Base-by-base conservation (phyloP, 202 grass and related monocot genomes). In the Musa balbisiana region DNA sequence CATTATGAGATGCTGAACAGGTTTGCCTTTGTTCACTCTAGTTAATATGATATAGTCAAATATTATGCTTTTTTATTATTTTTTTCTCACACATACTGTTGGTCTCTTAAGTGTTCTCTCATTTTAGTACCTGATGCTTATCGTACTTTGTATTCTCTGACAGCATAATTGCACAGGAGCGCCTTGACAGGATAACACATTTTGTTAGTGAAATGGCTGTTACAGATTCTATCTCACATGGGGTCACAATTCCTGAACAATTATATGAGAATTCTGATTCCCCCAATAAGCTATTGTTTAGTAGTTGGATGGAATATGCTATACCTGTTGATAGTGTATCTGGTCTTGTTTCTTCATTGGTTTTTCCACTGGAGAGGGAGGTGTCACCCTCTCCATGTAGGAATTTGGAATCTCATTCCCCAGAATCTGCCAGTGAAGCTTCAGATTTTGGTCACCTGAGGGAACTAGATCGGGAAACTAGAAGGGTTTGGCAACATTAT, bases 1-100 rank as follows among this genome's bases (percentile, higher is more conserved):
- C 91, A 94, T 77, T 98, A 94, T 89, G 91, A 92, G 88, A 98
- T 98, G 94, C 74, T 98, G 73, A 98, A 98, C 87, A 97, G 93
- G 93, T 97, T 74, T 49, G 83, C 79, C 68, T 63, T 54, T 59
- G 22, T 52, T 84, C 73, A 51, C 80, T 76, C 62, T 55, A 27
- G 3, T 51, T 73, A 55, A 16, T 26, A 11, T 53, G 55, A 73
- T 26, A 26, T 29, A 53, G 17, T 55, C 8, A 26, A 21, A 51
- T 4, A 5, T 51, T 71, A 51, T 71, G 10, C 49, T 21, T 51
- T 51, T 20, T 52, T 71, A n/a, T 21, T 16, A 8, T 22, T 43
- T 43, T 19, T n/a, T 51, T 71, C 20, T 51, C 8, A 23, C 19
- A 49, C 68, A 20, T 22, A 52, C 15, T 5, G 49, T 22, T 9